phyloP scores from a whole-genome alignment of 495 filamentous ascomycete species.

The Ramalina intermedia region DNA sequence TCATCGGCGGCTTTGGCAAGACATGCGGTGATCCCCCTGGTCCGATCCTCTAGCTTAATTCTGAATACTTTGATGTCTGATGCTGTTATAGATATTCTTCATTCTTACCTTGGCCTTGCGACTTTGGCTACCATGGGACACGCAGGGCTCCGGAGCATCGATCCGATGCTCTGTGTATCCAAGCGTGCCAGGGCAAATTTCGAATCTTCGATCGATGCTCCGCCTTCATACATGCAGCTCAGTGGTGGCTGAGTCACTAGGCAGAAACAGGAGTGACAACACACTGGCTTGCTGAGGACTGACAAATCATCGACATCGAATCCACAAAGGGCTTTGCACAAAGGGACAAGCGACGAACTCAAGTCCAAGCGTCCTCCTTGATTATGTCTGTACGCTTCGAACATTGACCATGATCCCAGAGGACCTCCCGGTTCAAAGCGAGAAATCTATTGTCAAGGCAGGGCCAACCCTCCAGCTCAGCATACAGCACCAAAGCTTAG shows the following conservation, averaged over 20 bases:
- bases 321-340: too few relatives aligned
- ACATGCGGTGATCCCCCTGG: slow-evolving; percentile 60
- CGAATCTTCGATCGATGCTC: slow-evolving; percentile 18
- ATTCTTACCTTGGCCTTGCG: slow-evolving; percentile 78
- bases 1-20: slow-evolving; percentile 84
- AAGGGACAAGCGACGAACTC: too few relatives aligned
- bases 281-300: neutral
- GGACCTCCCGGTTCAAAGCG: too few relatives aligned
- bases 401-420: too few relatives aligned
- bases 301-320: too few relatives aligned
- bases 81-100: slow-evolving; percentile 54
- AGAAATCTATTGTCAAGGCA: too few relatives aligned
- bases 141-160: slow-evolving; percentile 44
- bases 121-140: slow-evolving; percentile 55
- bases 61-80: slow-evolving; percentile 1
- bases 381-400: too few relatives aligned
- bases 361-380: too few relatives aligned
- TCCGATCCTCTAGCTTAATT: slow-evolving; percentile 15
- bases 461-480: too few relatives aligned
- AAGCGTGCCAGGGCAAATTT: slow-evolving; percentile 27
- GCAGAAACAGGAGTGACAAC: neutral
- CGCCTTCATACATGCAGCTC: slow-evolving; percentile 21
- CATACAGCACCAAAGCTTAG: too few relatives aligned
- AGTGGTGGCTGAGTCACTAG: too few relatives aligned
- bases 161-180: slow-evolving; percentile 56